Evolutionary conservation across 2,329 filamentous ascomycete species (phyloP), one percentile per base, ranked within the genome.

Genomic region (Trichophyton benhamiae): DNA sequence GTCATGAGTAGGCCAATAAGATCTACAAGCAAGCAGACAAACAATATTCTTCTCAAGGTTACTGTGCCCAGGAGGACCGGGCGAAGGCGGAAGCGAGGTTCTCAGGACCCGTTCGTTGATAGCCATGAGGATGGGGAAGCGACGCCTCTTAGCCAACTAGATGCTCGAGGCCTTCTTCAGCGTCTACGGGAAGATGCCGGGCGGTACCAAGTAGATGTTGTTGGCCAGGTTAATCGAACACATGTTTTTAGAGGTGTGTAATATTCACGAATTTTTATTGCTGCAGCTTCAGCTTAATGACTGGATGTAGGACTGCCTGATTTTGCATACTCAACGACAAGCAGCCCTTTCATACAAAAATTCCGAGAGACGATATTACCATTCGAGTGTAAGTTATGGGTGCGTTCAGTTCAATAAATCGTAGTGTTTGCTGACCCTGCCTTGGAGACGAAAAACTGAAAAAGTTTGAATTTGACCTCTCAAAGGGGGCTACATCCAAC

Each of bases 31-130:
- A 83, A 86, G 36, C 76, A 83, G 20, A 88, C 89, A 8, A 89
- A 91, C 70, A 95, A 96, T 69, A 77, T 97, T 20, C 80, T 97
- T 20, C 79, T 99, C 60, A 91, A 91, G 71, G 81, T 99, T 61
- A 91, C 87, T 0, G 84, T 97, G 0, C 92, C 94, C 0, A 94
- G 86, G 72, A 80, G 89, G 61, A 96, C 91, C 1, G 91, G 91
- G 2, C 83, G 90, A 63, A 95, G 88, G 74, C 83, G 91, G 62
- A 96, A 91, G 76, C 81, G 86, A 67, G 91, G 89, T n/a, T 84
- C 84, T 3, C 72, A 85, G 61, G 86, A 80, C 3, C 84, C 87
- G 0, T 92, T 84, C 69, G 74, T 79, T 46, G 79, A 79, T 58
- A 41, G 74, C 3, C 69, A 76, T 11, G 65, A 74, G 15, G 55